These are phyloP conservation scores for Anthracocystis walkeri DNA, from an alignment of 1,284 basidiomycete genomes.

Conservation along the genomic window DNA sequence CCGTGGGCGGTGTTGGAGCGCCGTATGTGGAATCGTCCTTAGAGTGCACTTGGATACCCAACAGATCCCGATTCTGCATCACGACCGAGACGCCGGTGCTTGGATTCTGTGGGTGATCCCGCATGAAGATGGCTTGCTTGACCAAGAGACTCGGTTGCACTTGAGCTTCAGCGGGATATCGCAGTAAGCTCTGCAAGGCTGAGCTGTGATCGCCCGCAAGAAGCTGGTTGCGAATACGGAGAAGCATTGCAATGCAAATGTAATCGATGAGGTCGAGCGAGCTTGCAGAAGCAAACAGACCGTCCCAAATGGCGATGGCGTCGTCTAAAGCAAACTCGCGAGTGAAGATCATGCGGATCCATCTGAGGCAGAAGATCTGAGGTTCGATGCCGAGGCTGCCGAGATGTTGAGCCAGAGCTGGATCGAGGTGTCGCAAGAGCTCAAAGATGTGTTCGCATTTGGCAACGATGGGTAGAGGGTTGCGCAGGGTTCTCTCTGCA, in stretches of 20 bases:
- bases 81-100: slow-evolving; percentile 50
- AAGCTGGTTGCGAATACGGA: slow-evolving; percentile 61
- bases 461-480: slow-evolving; percentile 40
- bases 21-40: slow-evolving; percentile 3
- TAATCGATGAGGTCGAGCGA: slow-evolving; percentile 57
- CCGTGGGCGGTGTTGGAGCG: not conserved
- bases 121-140: slow-evolving; percentile 50
- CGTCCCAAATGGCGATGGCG: slow-evolving; percentile 65
- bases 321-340: slow-evolving; percentile 59
- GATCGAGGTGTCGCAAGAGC: slow-evolving; percentile 50
- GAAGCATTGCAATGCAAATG: slow-evolving; percentile 64
- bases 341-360: slow-evolving; percentile 64
- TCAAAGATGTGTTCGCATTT: slow-evolving; percentile 47
- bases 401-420: slow-evolving; percentile 54
- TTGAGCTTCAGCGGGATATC: slow-evolving; percentile 44
- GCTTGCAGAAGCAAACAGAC: slow-evolving; percentile 51
- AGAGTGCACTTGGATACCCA: slow-evolving; percentile 32
- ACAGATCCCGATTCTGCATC: slow-evolving; percentile 52
- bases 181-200: slow-evolving; percentile 57
- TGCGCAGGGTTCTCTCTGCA: not conserved
- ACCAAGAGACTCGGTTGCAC: slow-evolving; percentile 33
- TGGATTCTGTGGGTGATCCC: slow-evolving; percentile 29
- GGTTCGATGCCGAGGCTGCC: slow-evolving; percentile 61
- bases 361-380: slow-evolving; percentile 64
- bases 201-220: slow-evolving; percentile 54